A percentile compares a stretch with the other conserved stretches of the same genome.
Evolutionary conservation across 2,329 filamentous ascomycete genomes (phyloP).

Genomic region (Juglanconis juglandina): DNA sequence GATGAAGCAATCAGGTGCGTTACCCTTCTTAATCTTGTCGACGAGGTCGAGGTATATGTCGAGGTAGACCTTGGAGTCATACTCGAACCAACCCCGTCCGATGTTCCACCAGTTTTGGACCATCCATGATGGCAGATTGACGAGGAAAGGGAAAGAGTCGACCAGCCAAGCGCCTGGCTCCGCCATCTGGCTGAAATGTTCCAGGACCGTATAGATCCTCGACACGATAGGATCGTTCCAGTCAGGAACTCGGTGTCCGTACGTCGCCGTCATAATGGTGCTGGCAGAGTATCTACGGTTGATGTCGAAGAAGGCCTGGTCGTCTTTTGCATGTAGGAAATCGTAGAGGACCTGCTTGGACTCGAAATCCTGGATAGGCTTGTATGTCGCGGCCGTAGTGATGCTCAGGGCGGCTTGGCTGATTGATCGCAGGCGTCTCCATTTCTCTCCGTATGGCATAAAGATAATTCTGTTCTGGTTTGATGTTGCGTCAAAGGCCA

Average conservation of each 20-base stretch:
- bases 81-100: slow-evolving; percentile 6
- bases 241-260: slow-evolving; percentile 34
- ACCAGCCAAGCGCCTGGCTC: slow-evolving; percentile 35
- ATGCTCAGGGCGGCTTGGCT: slow-evolving; percentile 26
- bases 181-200: slow-evolving; percentile 32
- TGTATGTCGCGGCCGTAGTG: slow-evolving; percentile 23
- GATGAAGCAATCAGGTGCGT: slow-evolving; percentile 28
- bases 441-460: slow-evolving; percentile 26
- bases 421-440: slow-evolving; percentile 26
- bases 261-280: slow-evolving; percentile 39
- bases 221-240: slow-evolving; percentile 32
- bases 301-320: slow-evolving; percentile 35
- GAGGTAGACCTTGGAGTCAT: slow-evolving; percentile 10
- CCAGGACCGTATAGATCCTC: slow-evolving; percentile 31
- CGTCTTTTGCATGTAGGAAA: slow-evolving; percentile 26
- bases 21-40: slow-evolving; percentile 23
- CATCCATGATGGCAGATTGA: slow-evolving; percentile 24
- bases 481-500: slow-evolving; percentile 32
- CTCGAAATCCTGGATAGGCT: slow-evolving; percentile 30
- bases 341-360: slow-evolving; percentile 31
- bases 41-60: slow-evolving; percentile 14
- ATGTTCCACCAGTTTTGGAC: slow-evolving; percentile 20
- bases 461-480: slow-evolving; percentile 24
- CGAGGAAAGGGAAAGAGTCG: slow-evolving; percentile 31
- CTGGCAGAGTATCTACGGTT: slow-evolving; percentile 39